phyloP scores from a whole-genome alignment of 192 early-diverging fungal species.

The Phycomyces nitens region DNA sequence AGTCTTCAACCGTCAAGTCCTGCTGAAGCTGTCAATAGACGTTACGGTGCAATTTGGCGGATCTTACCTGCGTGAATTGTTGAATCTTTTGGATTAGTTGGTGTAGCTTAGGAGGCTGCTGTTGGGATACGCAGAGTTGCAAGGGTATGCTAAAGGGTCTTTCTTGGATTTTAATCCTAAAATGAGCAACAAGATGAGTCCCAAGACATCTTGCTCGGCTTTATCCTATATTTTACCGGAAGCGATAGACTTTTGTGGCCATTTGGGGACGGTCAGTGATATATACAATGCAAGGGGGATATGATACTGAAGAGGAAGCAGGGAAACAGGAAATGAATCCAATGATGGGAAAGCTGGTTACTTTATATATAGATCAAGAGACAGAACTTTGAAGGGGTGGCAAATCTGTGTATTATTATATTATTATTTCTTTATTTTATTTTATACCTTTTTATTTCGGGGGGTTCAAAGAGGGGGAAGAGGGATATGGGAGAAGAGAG shows the following conservation, averaged over 20 bases:
- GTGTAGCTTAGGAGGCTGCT: neutral
- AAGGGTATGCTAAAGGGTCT: neutral
- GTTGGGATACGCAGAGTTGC: neutral
- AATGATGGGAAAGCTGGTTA: neutral
- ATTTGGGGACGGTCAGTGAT: neutral
- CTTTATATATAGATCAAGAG: neutral
- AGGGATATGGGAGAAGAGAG: neutral
- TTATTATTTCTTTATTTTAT: neutral
- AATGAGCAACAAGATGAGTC: neutral
- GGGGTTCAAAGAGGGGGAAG: neutral
- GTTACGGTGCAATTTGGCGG: no score
- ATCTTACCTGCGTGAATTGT: neutral
- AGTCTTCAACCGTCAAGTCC: neutral
- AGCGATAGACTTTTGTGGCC: neutral
- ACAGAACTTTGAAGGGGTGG: neutral
- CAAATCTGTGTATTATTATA: neutral
- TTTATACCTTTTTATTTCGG: neutral
- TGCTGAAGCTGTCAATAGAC: neutral
- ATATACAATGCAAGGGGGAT: constrained; percentile 1
- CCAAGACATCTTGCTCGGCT: neutral
- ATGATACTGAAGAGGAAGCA: constrained; percentile 1
- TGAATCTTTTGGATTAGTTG: neutral
- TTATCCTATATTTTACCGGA: neutral
- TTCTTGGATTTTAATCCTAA: neutral
- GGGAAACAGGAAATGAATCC: constrained; percentile 4